Evolutionary conservation across 2,329 filamentous ascomycete species (phyloP), one percentile per base, ranked within the genome.

Genomic region (Lecanicillium sp.): DNA sequence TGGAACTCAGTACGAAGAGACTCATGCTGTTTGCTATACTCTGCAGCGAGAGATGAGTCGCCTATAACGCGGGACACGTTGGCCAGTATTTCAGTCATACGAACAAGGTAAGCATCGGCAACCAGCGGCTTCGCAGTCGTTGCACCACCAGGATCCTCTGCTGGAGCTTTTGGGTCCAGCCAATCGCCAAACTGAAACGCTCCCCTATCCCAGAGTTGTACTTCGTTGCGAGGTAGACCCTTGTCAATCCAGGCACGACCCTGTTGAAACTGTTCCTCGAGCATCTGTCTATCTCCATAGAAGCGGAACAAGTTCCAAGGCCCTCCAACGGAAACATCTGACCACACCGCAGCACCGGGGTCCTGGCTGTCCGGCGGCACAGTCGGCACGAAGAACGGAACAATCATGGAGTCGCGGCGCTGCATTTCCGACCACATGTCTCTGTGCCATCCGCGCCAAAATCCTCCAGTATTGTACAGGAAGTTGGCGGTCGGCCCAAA

Each of bases 401-500:
- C 46, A 20, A 48, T 50, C 56, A 37, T 47, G 3, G 35, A 41
- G 4, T 31, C 43, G 18, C 44, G 46, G 2, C 39, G 40, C 15
- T 55, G 49, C 48, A 54, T 52, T 43, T 61, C 57, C 0, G 51
- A 56, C 39, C 53, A 56, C 2, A 74, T 47, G 40, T 77, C 73
- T 37, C 61, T 56, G 17, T 70, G 57, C 74, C 70, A 80, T 37
- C 50, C 59, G 17, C 56, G 48, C 41, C 72, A 66, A 43, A 79
- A 68, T 0, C 69, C 72, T 0, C 61, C 53, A 2, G 69, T 67
- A 46, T 76, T 60, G 51, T 71, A 79, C 0, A 80, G 57, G 44
- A 69, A 78, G 36, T 64, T 70, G 0, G 71, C 65, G 0, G 71
- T 68, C 0, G 69, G 66, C 1, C 60, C 56, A 42, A 78, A 78